Base-by-base conservation (phyloP, 768 basidiomycete species). In the Amanita subjunquillea region DNA sequence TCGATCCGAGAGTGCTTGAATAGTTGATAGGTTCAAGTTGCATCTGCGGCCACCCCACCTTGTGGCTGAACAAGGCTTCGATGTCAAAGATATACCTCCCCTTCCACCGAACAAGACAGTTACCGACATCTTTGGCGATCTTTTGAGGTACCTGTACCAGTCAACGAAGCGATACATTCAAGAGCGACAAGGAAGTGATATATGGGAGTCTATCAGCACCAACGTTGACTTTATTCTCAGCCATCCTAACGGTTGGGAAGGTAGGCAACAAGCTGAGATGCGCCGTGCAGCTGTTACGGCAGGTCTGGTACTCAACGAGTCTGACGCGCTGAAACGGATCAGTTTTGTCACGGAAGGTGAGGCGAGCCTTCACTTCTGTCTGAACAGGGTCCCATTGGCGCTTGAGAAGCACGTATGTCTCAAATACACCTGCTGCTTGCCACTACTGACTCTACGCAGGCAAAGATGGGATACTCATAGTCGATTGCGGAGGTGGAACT, bases 191-290 rank as follows among this genome's bases (percentile, higher is more conserved):
- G 76, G 77, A 1, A 48, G 27, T 9, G 57, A 56, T 20, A 55
- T 76, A 6, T 75, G 73, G 75, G 58, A 54, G 10, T 69, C 71
- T 9, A 51, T 75, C 7, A 63, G 69, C 53, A 57, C 67, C 27
- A 62, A 57, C 15, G 68, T 74, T 22, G 68, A 75, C 36, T 74
- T 73, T 52, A 66, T 81, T 12, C 65, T 81, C 15, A 69, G 70
- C 1, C 79, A 80, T 55, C 79, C 79, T 6, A 80, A 80, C 50
- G 77, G 75, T 0, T 81, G 79, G 77, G 78, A 74, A 57, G 76
- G 76, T 0, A 61, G 58, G 1, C 78, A 82, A 54, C 80, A 81
- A 56, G 66, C 59, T 3, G 64, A 70, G 51, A 72, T 80, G 62
- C 71, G 79, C 8, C 57, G 62, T 13, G 80, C 79, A 0, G 77